Evolutionary conservation across 805 yeast species (phyloP), one percentile per base, ranked within the genome.

Genomic region (Saccharomycopsis amapae): DNA sequence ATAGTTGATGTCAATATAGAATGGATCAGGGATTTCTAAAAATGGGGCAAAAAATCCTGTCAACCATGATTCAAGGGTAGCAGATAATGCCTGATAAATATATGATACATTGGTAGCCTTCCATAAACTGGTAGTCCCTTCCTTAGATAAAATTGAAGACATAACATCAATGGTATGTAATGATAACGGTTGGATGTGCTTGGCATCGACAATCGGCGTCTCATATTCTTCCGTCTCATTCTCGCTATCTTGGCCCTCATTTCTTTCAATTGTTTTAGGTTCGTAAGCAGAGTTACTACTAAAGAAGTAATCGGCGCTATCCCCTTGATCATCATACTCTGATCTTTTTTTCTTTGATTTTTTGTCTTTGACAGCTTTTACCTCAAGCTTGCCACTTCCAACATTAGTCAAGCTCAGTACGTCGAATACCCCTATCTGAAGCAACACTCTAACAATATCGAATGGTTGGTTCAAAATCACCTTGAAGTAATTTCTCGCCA

Each of bases 31-130:
- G 25, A 87, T 76, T 17, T 84, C 81, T 43, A 85, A 62, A 38
- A 85, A 65, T 2, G 96, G 93, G 3, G 96, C 80, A 5, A 88
- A 59, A 52, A 89, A 76, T 3, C 96, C 96, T 0, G 94, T 83
- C 40, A 88, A 70, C 97, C 97, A 89, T 1, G 96, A 86, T 58
- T 85, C 90, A 38, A 88, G 65, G 0, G 95, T 83, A 40, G 79
- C 76, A 2, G 81, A 76, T 17, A 87, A 67, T 0, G 95, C 83
- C 44, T 75, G 81, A 58, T 83, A 73, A 17, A 93, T 69, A 56
- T 88, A 90, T 0, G 95, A 73, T 2, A 95, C 82, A 58, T 85
- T 82, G 34, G 79, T 73, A 9, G 88, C 86, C 56, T 85, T 72
- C 69, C 85, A 79, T 7, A 81, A 62, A 3, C 88, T 87, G 55